Conservation (phyloP, 2,329 filamentous ascomycete species). For the Alternaria hordeiaustralica region DNA sequence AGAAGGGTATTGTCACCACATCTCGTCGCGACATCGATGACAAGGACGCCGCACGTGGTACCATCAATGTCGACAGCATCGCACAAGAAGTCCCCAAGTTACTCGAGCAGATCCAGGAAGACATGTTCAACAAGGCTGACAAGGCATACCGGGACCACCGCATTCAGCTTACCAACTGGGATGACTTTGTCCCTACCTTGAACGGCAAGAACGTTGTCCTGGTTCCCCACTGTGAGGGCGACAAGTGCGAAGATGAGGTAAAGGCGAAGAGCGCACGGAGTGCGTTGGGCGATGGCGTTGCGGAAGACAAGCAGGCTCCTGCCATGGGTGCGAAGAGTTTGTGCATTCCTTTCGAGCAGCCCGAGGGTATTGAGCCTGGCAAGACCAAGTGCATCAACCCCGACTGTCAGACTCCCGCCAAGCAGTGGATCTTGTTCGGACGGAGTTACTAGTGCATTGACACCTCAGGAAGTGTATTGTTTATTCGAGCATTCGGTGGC, state of each 20-base stretch:
- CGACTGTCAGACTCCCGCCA: slow-evolving; percentile 76
- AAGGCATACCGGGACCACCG: slow-evolving; percentile 80
- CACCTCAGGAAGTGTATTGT: background rate
- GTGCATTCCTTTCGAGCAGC: slow-evolving; percentile 86
- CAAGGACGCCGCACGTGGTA: slow-evolving; percentile 66
- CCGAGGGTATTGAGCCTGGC: slow-evolving; percentile 76
- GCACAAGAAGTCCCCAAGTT: slow-evolving; percentile 76
- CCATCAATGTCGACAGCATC: slow-evolving; percentile 77
- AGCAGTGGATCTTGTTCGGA: slow-evolving; percentile 94
- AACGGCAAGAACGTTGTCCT: slow-evolving; percentile 92
- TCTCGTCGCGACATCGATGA: slow-evolving; percentile 85
- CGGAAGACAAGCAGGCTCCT: slow-evolving; percentile 75
- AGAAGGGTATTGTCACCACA: slow-evolving; percentile 81
- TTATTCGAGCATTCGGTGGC: slow-evolving; percentile 27
- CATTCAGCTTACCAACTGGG: slow-evolving; percentile 82
- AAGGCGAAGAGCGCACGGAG: slow-evolving; percentile 88
- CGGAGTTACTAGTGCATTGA: slow-evolving; percentile 48
- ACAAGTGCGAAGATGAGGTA: slow-evolving; percentile 89
- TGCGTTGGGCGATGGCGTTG: slow-evolving; percentile 70
- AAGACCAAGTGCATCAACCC: slow-evolving; percentile 93
- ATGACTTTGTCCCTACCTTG: slow-evolving; percentile 86
- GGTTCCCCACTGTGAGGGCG: slow-evolving; percentile 86
- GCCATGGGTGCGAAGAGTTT: slow-evolving; percentile 79
- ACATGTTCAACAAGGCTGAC: slow-evolving; percentile 80
- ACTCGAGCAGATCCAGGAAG: slow-evolving; percentile 86